A percentile compares a stretch with the other conserved stretches of the same genome.
Conservation (phyloP, 1,139 yeast genomes). For the Geotrichum armillariae region DNA sequence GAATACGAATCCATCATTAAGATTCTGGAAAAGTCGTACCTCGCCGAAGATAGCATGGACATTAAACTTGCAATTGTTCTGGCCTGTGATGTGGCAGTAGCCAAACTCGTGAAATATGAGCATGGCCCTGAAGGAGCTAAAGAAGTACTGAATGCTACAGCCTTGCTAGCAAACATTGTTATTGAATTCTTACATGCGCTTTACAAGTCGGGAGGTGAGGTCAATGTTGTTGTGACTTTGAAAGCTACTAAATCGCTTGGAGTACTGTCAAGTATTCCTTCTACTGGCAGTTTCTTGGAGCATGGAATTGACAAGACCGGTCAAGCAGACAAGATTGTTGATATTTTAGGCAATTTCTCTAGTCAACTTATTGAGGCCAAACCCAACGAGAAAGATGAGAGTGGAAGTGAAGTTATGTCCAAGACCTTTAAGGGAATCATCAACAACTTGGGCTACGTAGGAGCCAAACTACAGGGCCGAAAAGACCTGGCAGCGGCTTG, state of each 20-base stretch:
- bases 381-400: neutral
- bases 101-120: neutral
- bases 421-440: constrained; percentile 14
- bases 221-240: constrained; percentile 21
- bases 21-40: constrained; percentile 2
- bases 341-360: constrained; percentile 15
- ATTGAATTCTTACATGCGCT: constrained; percentile 14
- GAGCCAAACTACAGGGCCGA: constrained; percentile 13
- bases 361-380: constrained; percentile 5
- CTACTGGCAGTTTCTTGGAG: constrained; percentile 2
- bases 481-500: constrained; percentile 10
- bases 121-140: neutral
- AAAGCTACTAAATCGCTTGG: constrained; percentile 28
- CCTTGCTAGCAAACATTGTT: constrained; percentile 7
- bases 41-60: constrained; percentile 13
- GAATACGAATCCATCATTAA: neutral
- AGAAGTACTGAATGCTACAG: neutral
- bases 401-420: neutral
- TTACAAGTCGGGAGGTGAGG: constrained; percentile 9
- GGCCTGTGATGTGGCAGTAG: constrained; percentile 24
- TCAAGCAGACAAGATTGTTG: constrained; percentile 2
- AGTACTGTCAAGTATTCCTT: constrained; percentile 22
- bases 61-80: constrained; percentile 24
- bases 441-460: constrained; percentile 21
- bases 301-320: neutral